phyloP scores from a whole-genome alignment of 345 rosid species.

The Microthlaspi erraticum region DNA sequence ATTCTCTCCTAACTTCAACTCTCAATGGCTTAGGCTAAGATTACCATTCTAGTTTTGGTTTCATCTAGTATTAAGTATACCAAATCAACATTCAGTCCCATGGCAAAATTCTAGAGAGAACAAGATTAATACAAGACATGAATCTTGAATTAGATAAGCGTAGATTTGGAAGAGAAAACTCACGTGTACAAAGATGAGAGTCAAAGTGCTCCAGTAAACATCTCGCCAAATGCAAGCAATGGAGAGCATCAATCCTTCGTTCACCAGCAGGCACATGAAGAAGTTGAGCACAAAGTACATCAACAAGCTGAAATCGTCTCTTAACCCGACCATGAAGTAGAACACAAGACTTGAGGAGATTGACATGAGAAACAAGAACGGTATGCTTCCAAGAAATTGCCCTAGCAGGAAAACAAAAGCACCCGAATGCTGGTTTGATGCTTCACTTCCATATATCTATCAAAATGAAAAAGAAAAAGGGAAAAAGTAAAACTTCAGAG shows the following conservation, averaged over 20 bases:
- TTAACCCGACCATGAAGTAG: constrained; percentile 88
- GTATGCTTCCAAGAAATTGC: constrained; percentile 93
- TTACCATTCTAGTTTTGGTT: too few relatives aligned
- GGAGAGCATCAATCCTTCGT: constrained; percentile 85
- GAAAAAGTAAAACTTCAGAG: neutral
- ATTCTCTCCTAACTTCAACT: neutral
- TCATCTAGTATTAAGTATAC: neutral
- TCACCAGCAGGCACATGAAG: constrained; percentile 86
- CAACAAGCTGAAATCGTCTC: constrained; percentile 88
- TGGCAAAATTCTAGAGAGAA: neutral
- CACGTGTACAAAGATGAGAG: constrained; percentile 67
- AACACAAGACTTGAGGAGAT: constrained; percentile 95
- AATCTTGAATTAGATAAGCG: neutral
- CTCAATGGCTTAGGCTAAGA: too few relatives aligned
- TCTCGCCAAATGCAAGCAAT: constrained; percentile 74
- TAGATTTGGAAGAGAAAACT: constrained; percentile 41
- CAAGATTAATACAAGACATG: constrained; percentile 2
- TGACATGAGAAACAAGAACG: constrained; percentile 93
- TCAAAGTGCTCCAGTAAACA: constrained; percentile 77
- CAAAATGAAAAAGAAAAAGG: neutral
- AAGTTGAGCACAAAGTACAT: constrained; percentile 98
- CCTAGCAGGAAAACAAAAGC: constrained; percentile 87
- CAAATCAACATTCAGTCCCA: neutral
- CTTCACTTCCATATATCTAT: constrained; percentile 85
- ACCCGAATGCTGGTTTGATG: constrained; percentile 89